Percentiles rank a stretch among this genome's conserved stretches.
Conservation (phyloP, 1,284 basidiomycete genomes). For the Pseudozyma hubeiensis region DNA sequence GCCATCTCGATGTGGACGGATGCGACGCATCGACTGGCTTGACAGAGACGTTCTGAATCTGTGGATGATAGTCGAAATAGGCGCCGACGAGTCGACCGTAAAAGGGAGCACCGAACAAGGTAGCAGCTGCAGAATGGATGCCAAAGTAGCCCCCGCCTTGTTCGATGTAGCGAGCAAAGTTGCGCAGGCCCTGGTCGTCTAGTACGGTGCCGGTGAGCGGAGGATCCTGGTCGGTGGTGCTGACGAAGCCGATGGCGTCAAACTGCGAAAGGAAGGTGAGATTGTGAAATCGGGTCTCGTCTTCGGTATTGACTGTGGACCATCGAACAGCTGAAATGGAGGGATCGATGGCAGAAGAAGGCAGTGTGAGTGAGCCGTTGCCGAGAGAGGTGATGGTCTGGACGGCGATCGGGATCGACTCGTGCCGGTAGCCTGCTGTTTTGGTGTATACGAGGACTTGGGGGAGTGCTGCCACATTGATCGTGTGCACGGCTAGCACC, state of each 20-base stretch:
- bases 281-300: conserved; percentile 44
- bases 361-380: conserved; percentile 75
- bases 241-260: conserved; percentile 75
- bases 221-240: conserved; percentile 75
- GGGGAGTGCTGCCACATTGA: conserved; percentile 7
- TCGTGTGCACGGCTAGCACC: conserved; percentile 3
- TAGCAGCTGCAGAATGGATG: conserved; percentile 79
- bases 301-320: conserved; percentile 39
- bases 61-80: conserved; percentile 81
- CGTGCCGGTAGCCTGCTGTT: conserved; percentile 74
- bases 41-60: conserved; percentile 72
- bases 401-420: conserved; percentile 80
- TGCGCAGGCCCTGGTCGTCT: conserved; percentile 74
- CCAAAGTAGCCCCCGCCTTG: conserved; percentile 79
- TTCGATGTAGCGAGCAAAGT: conserved; percentile 77
- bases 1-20: conserved; percentile 47
- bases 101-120: conserved; percentile 76
- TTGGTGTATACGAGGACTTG: conserved; percentile 61
- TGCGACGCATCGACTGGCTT: conserved; percentile 24
- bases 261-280: conserved; percentile 40
- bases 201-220: conserved; percentile 72
- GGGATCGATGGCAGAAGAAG: conserved; percentile 61
- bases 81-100: conserved; percentile 74
- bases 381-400: conserved; percentile 73
- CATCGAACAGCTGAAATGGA: conserved; percentile 34